A percentile compares a stretch with the other conserved stretches of the same genome.
Evolutionary conservation across 306 rosid genomes (phyloP).

Genomic region (Corylus americana): DNA sequence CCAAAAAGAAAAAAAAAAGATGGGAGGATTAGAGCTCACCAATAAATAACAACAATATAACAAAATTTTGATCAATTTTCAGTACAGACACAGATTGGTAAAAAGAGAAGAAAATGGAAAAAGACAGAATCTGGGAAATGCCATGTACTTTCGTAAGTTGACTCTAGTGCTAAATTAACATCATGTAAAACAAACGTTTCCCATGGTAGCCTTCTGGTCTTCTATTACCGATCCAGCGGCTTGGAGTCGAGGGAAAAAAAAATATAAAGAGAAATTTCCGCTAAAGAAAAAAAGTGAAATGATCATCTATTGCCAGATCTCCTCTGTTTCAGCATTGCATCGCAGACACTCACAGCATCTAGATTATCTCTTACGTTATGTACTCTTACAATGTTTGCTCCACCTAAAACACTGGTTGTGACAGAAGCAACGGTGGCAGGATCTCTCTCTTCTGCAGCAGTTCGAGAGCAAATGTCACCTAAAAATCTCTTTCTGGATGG

Average conservation of each 20-base stretch:
- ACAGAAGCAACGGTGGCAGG: conserved; percentile 81
- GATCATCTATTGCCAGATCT: conserved; percentile 28
- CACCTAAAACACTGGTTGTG: conserved; percentile 59
- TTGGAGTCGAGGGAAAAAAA: not conserved
- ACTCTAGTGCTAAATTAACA: not conserved
- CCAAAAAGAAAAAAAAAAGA: too few species aligned
- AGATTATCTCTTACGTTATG: conserved; percentile 78
- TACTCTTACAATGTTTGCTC: conserved; percentile 87
- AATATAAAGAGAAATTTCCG: not conserved
- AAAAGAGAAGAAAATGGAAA: not conserved
- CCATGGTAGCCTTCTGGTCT: not conserved
- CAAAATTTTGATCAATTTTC: not conserved
- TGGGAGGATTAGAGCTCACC: not conserved
- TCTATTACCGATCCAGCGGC: not conserved
- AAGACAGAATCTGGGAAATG: not conserved
- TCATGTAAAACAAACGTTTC: not conserved
- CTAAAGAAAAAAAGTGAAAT: not conserved
- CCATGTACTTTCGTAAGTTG: not conserved
- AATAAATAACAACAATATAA: not conserved
- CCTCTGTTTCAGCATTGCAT: conserved; percentile 60
- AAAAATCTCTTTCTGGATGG: conserved; percentile 86
- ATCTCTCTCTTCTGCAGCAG: conserved; percentile 64
- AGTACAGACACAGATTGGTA: not conserved
- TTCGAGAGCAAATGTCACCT: conserved; percentile 60
- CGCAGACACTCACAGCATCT: conserved; percentile 79